Evolutionary conservation across 1,139 yeast species (phyloP).

Genomic region (Debaryomyces robertsiae): DNA sequence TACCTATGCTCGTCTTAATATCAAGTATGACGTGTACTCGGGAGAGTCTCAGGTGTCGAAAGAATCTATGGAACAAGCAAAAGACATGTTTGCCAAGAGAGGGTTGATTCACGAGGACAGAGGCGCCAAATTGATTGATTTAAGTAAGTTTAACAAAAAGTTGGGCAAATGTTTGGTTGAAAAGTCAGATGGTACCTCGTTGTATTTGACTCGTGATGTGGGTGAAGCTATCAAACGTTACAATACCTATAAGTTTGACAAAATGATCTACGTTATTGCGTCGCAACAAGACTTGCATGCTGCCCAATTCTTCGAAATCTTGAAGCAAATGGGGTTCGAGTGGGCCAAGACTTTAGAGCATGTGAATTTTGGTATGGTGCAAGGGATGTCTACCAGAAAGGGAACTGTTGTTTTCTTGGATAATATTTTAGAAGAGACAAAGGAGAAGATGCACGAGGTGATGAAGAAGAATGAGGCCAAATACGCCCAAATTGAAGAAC

Average conservation of each 20-base stretch:
- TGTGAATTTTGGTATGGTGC: slow-evolving; percentile 96
- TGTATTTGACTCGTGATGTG: slow-evolving; percentile 93
- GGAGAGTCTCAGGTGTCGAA: slow-evolving; percentile 95
- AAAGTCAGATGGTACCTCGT: slow-evolving; percentile 93
- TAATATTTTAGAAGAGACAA: slow-evolving; percentile 90
- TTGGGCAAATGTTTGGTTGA: slow-evolving; percentile 92
- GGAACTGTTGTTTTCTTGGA: slow-evolving; percentile 98
- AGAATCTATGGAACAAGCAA: slow-evolving; percentile 69
- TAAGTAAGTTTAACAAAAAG: slow-evolving; percentile 85
- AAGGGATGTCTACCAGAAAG: slow-evolving; percentile 97
- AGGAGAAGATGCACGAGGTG: slow-evolving; percentile 94
- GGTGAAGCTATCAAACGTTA: slow-evolving; percentile 96
- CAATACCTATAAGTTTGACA: slow-evolving; percentile 82
- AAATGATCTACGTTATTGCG: slow-evolving; percentile 95
- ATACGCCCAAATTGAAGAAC: slow-evolving; percentile 91
- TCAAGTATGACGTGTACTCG: slow-evolving; percentile 81
- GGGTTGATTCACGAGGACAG: slow-evolving; percentile 81
- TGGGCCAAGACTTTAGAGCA: slow-evolving; percentile 85
- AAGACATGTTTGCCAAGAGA: slow-evolving; percentile 62
- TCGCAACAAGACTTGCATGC: slow-evolving; percentile 93
- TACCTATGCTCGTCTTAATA: slow-evolving; percentile 91
- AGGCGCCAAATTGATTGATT: slow-evolving; percentile 89
- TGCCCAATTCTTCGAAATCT: slow-evolving; percentile 92
- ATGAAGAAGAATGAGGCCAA: slow-evolving; percentile 92
- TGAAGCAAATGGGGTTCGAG: slow-evolving; percentile 87